Conservation (phyloP, 441 rosid genomes). For the Syzygium malaccense region DNA sequence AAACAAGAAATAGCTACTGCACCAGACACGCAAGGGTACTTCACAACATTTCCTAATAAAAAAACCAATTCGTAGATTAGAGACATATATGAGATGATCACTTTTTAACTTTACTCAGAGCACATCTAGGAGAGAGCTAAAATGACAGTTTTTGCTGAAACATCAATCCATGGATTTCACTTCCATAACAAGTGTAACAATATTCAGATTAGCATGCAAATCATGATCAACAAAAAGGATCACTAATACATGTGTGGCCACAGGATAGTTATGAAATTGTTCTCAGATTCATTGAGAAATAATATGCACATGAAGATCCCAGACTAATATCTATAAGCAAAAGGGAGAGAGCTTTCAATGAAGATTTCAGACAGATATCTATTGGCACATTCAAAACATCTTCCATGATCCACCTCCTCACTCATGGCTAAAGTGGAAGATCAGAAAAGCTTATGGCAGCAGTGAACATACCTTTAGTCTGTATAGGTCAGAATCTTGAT, state of each 20-base stretch:
- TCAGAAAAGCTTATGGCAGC: neutral
- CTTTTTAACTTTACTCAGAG: neutral
- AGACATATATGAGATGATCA: neutral
- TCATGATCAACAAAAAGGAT: neutral
- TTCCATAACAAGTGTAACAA: neutral
- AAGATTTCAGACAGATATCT: neutral
- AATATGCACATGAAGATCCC: neutral
- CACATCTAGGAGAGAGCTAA: neutral
- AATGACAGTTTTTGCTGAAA: neutral
- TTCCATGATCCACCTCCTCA: neutral
- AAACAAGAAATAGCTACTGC: neutral
- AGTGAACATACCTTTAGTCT: slow-evolving; percentile 22
- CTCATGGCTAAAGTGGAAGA: neutral
- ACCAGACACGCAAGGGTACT: neutral
- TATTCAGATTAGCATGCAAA: neutral
- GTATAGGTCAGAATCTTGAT: slow-evolving; percentile 20
- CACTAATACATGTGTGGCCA: neutral
- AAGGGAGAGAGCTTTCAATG: neutral
- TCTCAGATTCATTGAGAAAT: neutral
- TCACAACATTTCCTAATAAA: neutral
- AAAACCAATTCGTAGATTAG: neutral
- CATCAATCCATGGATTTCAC: neutral
- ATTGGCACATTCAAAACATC: neutral
- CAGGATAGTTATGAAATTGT: neutral
- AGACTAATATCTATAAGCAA: neutral